These are phyloP conservation scores for Penicillium ucsense DNA, from an alignment of 495 filamentous ascomycete species.

Conservation along the genomic window DNA sequence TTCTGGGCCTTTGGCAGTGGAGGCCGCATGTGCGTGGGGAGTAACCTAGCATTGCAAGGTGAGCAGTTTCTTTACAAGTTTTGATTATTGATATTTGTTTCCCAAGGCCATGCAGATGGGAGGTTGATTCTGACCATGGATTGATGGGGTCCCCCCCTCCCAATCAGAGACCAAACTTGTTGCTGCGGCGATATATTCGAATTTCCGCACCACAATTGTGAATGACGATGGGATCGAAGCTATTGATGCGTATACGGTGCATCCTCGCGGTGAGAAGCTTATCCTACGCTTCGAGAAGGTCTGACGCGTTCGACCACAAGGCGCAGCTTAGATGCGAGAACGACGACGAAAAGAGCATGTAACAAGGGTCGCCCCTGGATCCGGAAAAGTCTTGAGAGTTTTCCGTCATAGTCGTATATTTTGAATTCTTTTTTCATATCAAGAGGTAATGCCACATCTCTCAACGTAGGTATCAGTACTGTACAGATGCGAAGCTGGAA, in stretches of 20 bases:
- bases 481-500: conserved; percentile 13
- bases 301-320: not conserved
- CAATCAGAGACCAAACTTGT: conserved; percentile 38
- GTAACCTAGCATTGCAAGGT: conserved; percentile 73
- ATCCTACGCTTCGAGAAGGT: conserved; percentile 32
- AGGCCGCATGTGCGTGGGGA: conserved; percentile 77
- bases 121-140: too few relatives aligned
- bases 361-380: not conserved
- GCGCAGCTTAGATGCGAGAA: too few relatives aligned
- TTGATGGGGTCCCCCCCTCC: too few relatives aligned
- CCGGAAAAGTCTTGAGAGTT: not conserved
- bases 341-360: too few relatives aligned
- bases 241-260: conserved; percentile 56
- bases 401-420: too few relatives aligned
- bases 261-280: conserved; percentile 40
- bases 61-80: conserved; percentile 4
- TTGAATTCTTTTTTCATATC: not conserved
- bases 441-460: conserved; percentile 4
- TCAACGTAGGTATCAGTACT: conserved; percentile 14
- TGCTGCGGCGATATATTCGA: conserved; percentile 53
- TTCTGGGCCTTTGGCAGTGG: conserved; percentile 86
- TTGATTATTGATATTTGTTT: not conserved
- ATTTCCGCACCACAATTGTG: conserved; percentile 49
- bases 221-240: conserved; percentile 51
- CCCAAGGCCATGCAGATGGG: too few relatives aligned